Evolutionary conservation across 2,329 filamentous ascomycete species (phyloP).

Genomic region (Rhynchosporium graminicola): DNA sequence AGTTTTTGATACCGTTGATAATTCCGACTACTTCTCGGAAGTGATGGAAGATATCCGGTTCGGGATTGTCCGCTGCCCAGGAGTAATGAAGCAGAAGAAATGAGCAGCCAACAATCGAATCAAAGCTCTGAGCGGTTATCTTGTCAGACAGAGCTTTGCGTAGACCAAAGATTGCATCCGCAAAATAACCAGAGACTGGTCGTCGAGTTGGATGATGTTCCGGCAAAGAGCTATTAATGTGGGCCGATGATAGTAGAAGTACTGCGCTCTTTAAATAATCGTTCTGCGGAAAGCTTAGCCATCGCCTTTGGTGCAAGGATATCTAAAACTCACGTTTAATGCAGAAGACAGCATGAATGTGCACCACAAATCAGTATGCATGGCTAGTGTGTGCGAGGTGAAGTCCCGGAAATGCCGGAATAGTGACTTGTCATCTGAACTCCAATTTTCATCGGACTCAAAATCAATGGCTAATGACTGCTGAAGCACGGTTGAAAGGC

Average conservation of each 20-base stretch:
- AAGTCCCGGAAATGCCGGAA: conserved; percentile 18
- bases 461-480: conserved; percentile 7
- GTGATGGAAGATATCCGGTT: not conserved
- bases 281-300: conserved; percentile 10
- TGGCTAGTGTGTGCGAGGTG: conserved; percentile 14
- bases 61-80: conserved; percentile 14
- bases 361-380: conserved; percentile 11
- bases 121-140: conserved; percentile 13
- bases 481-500: not conserved
- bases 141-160: conserved; percentile 11
- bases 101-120: conserved; percentile 19
- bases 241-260: conserved; percentile 14
- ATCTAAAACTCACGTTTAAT: conserved; percentile 4
- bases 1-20: conserved; percentile 15
- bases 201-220: conserved; percentile 5
- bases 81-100: conserved; percentile 17
- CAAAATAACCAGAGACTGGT: conserved; percentile 9
- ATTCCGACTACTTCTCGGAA: not conserved
- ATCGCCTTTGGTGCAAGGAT: too few relatives aligned
- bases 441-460: conserved; percentile 4
- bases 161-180: conserved; percentile 16
- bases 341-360: conserved; percentile 10
- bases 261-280: conserved; percentile 21
- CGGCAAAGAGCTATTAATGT: conserved; percentile 18
- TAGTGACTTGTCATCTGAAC: conserved; percentile 13